These are phyloP conservation scores for Galerina marginata DNA, from an alignment of 768 basidiomycete species.

Conservation along the genomic window DNA sequence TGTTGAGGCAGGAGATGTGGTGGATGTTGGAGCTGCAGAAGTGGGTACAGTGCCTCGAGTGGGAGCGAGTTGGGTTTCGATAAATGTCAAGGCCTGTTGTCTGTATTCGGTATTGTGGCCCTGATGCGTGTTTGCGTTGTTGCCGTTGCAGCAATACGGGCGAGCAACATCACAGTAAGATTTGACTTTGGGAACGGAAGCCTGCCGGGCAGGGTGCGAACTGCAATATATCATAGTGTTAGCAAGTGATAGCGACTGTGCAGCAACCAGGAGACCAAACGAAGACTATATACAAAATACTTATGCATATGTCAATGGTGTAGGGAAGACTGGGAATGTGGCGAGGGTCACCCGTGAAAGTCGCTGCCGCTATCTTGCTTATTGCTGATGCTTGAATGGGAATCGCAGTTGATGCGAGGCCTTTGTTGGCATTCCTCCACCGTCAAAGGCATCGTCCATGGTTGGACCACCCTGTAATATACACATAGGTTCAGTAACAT, in stretches of 20 bases:
- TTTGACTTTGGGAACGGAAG: constrained; percentile 14
- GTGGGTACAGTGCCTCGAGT: constrained; percentile 4
- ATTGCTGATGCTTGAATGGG: constrained; percentile 34
- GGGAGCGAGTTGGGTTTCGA: constrained; percentile 33
- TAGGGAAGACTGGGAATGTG: constrained; percentile 35
- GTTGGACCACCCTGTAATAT: constrained; percentile 37
- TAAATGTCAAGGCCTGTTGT: constrained; percentile 33
- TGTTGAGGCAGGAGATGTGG: constrained; percentile 7
- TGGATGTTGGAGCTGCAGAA: not conserved
- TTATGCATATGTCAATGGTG: constrained; percentile 39
- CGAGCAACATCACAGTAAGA: constrained; percentile 38
- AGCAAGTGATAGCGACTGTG: too few relatives aligned
- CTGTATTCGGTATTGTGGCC: constrained; percentile 38
- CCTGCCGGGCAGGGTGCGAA: constrained; percentile 39
- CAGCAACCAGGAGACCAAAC: too few relatives aligned
- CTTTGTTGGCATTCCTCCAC: constrained; percentile 38
- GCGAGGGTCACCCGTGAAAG: constrained; percentile 41
- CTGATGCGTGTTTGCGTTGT: constrained; percentile 34
- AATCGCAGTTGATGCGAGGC: constrained; percentile 32
- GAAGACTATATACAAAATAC: constrained; percentile 9
- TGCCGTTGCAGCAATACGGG: constrained; percentile 41
- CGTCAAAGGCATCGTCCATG: constrained; percentile 38
- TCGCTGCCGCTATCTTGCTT: constrained; percentile 38
- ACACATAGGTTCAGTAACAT: not conserved
- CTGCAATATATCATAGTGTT: constrained; percentile 11